Conservation (phyloP, 1,139 yeast genomes). For the Saccharomyces hybrid region DNA sequence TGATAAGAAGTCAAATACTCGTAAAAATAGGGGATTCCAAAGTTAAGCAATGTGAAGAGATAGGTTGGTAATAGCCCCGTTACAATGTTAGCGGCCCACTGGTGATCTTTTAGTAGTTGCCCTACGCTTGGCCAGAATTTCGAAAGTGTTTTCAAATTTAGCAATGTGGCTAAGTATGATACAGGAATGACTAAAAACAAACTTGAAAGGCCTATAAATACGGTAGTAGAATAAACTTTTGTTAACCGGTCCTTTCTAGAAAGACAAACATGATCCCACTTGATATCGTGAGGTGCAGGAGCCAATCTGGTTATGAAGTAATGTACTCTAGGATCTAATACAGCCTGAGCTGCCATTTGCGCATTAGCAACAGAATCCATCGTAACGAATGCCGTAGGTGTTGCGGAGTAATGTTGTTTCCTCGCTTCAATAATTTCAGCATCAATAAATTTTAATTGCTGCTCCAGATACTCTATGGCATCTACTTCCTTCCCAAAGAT, state of each 20-base stretch:
- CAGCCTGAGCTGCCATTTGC: constrained; percentile 81
- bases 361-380: constrained; percentile 83
- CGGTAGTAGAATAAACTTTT: constrained; percentile 53
- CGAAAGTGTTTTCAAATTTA: constrained; percentile 61
- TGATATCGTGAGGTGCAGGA: constrained; percentile 75
- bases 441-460: constrained; percentile 51
- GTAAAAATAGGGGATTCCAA: constrained; percentile 61
- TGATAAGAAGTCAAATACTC: constrained; percentile 59
- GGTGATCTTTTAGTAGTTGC: constrained; percentile 46
- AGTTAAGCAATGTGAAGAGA: constrained; percentile 59
- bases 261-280: constrained; percentile 64
- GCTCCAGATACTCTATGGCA: constrained; percentile 55
- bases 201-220: constrained; percentile 53
- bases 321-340: constrained; percentile 67
- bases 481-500: constrained; percentile 51
- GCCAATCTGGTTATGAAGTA: constrained; percentile 63
- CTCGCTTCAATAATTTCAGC: constrained; percentile 53
- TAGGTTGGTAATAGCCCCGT: constrained; percentile 73
- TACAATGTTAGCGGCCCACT: constrained; percentile 64
- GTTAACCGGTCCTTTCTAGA: constrained; percentile 47
- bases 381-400: constrained; percentile 69
- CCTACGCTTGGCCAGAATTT: constrained; percentile 72
- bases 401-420: constrained; percentile 54
- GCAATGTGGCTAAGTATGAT: constrained; percentile 62
- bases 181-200: constrained; percentile 63